Percentiles rank a stretch among this genome's conserved stretches.
Evolutionary conservation across 164 flowering plant species (phyloP).

Genomic region (Macadamia integrifolia): DNA sequence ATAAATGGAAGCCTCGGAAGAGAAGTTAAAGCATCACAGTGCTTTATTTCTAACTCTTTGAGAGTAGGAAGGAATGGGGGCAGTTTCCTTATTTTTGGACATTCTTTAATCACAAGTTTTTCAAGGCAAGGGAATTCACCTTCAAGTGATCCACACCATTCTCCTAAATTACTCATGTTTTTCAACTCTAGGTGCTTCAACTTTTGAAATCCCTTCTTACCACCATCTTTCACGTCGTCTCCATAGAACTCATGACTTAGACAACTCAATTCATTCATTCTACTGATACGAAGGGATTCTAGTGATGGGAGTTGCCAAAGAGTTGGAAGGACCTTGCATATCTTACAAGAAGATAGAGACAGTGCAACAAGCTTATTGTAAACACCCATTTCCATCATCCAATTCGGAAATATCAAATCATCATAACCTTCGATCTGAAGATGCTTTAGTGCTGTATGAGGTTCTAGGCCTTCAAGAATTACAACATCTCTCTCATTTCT

Average conservation of each 20-base stretch:
- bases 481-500: neutral
- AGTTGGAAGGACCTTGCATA: neutral
- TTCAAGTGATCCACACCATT: neutral
- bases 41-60: neutral
- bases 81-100: neutral
- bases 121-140: neutral
- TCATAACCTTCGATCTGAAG: neutral
- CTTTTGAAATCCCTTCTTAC: neutral
- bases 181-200: neutral
- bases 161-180: neutral
- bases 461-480: neutral
- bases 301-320: neutral
- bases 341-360: neutral
- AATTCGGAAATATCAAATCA: neutral
- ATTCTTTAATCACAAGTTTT: neutral
- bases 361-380: neutral
- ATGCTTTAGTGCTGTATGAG: neutral
- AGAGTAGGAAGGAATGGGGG: neutral
- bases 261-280: neutral
- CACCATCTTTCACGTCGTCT: neutral
- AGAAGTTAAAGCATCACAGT: neutral
- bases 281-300: neutral
- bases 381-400: neutral
- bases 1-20: neutral
- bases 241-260: neutral